phyloP scores from a whole-genome alignment of 345 rosid species.

The Combretum micranthum region DNA sequence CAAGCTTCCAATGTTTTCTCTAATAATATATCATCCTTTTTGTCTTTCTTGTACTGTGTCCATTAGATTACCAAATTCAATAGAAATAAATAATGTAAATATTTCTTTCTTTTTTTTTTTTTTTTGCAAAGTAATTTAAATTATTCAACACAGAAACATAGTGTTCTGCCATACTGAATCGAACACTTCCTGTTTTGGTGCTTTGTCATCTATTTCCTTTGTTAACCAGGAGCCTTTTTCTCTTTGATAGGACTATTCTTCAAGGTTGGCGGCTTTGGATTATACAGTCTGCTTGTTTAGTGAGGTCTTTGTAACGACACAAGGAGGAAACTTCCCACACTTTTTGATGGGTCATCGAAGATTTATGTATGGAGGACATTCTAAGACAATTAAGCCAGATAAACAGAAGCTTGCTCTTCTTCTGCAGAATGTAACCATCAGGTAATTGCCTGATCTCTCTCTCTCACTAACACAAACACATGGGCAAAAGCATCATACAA shows the following conservation, averaged over 20 bases:
- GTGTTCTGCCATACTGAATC: no score
- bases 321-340: slow-evolving; percentile 96
- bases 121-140: no score
- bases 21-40: no score
- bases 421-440: slow-evolving; percentile 63
- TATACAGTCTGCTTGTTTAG: slow-evolving; percentile 82
- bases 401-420: slow-evolving; percentile 72
- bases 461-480: no score
- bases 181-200: no score
- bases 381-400: slow-evolving; percentile 82
- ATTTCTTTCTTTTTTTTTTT: no score
- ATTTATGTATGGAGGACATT: slow-evolving; percentile 79
- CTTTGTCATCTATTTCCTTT: background rate
- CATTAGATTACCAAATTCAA: no score
- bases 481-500: no score
- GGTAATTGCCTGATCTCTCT: slow-evolving; percentile 35
- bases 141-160: no score
- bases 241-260: slow-evolving; percentile 61
- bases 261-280: slow-evolving; percentile 95
- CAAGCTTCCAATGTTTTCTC: no score
- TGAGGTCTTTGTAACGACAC: slow-evolving; percentile 88
- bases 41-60: no score
- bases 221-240: background rate
- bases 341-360: slow-evolving; percentile 93
- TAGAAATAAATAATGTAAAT: no score